Conservation (phyloP, 495 filamentous ascomycete genomes). For the Talaromyces liani region DNA sequence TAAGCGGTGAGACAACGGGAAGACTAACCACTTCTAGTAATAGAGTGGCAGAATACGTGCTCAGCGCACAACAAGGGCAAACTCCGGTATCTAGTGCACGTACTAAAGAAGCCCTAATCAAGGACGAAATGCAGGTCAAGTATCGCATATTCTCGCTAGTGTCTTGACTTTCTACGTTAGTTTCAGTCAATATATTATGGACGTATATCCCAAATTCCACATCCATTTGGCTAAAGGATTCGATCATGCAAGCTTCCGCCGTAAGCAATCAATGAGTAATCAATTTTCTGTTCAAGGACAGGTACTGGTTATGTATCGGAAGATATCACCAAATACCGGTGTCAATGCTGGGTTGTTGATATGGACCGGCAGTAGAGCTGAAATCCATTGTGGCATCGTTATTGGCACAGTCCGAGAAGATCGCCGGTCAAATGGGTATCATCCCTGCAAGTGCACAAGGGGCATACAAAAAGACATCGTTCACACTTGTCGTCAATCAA, state of each 20-base stretch:
- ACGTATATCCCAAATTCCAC: neutral
- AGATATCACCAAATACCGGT: neutral
- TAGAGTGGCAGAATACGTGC: no score
- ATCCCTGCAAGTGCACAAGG: neutral
- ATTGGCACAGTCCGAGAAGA: neutral
- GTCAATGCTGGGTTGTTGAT: neutral
- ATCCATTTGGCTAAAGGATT: neutral
- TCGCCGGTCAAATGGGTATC: neutral
- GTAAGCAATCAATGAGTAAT: neutral
- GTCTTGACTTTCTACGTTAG: neutral
- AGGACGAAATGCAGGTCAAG: no score
- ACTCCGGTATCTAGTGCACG: neutral
- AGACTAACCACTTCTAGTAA: no score
- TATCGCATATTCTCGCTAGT: no score
- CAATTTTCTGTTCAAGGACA: neutral
- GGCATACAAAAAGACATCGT: neutral
- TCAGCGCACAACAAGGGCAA: no score
- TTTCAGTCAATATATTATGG: neutral
- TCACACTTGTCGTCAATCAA: neutral
- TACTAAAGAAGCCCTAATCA: slow-evolving; percentile 15
- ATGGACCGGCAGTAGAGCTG: neutral
- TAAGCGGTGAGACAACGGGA: no score
- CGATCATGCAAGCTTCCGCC: neutral
- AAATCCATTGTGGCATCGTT: no score
- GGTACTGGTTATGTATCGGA: neutral